Base-by-base conservation (phyloP, 2,329 filamentous ascomycete species). In the Cercospora sesami region DNA sequence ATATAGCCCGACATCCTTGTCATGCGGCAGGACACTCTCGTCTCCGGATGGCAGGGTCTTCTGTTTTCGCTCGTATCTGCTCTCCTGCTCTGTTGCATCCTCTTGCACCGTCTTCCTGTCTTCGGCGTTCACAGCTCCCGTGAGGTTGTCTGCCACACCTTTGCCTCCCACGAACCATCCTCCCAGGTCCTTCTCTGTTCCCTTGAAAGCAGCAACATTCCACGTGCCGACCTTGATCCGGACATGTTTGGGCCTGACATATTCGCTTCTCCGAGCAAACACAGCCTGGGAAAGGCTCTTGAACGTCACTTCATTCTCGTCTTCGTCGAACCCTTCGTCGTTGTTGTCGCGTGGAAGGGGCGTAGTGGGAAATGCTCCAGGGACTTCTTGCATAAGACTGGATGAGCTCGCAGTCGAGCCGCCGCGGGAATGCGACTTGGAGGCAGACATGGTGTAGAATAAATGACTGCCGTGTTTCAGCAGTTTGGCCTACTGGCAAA, bases 201-300 rank as follows among this genome's bases (percentile, higher is more conserved):
- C 93, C 12, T 91, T 88, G 71, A 91, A 89, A 1, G 90, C 89
- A 4, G 93, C 95, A 16, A 97, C 92, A 80, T 99, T 99, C 95
- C 95, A 99, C 0, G 92, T 91, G 51, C 94, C 95, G 62, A 99
- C 86, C 80, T 97, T 97, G 79, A 99, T 87, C 72, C 89, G 90
- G 73, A 97, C 87, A 61, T 86, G 86, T 77, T 89, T 89, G 53
- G 89, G 87, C 42, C 89, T 87, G 28, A 91, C 90, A 78, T 94
- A 99, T 78, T 98, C 94, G 60, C 86, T 82, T 75, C 89, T 87
- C 64, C 95, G 87, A 45, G 91, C 89, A 76, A 90, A 87, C 45
- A 98, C 79, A 2, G 84, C 86, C 63, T 86, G 84, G 2, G 84
- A 83, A 8, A 90, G 80, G 33, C 71, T 76, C 42, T 72, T 64